A percentile compares a stretch with the other conserved stretches of the same genome.
Evolutionary conservation across 2,329 filamentous ascomycete genomes (phyloP).

Genomic region (Pyrenophora teres): DNA sequence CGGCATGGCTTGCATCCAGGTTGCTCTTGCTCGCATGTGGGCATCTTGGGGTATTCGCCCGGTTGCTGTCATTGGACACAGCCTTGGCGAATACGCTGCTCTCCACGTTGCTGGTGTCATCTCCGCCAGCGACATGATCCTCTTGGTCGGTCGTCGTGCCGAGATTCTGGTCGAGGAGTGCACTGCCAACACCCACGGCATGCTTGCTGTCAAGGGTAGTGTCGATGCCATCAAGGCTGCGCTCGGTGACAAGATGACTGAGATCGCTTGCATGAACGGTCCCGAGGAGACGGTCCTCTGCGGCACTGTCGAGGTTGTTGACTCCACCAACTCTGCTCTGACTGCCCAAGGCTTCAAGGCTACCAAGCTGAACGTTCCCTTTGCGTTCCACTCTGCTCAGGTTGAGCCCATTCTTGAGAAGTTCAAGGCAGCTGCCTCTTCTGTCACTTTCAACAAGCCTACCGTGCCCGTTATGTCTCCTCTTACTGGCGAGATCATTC

Average conservation of each 20-base stretch:
- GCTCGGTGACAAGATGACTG: conserved; percentile 55
- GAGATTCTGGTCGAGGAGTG: conserved; percentile 68
- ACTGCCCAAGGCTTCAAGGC: conserved; percentile 61
- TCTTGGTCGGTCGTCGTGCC: conserved; percentile 71
- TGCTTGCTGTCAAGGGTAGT: conserved; percentile 63
- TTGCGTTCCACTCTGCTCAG: conserved; percentile 69
- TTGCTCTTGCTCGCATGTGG: conserved; percentile 60
- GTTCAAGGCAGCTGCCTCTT: conserved; percentile 60
- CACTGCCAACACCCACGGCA: conserved; percentile 67
- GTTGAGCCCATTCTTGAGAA: conserved; percentile 66
- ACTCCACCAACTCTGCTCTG: conserved; percentile 57
- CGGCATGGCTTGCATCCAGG: conserved; percentile 59
- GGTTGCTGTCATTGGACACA: conserved; percentile 60
- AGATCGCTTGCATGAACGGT: conserved; percentile 76
- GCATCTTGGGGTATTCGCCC: conserved; percentile 60
- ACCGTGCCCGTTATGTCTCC: conserved; percentile 70
- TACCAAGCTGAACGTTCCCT: conserved; percentile 67
- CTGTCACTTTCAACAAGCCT: conserved; percentile 63
- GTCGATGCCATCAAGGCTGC: conserved; percentile 59
- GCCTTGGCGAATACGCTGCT: conserved; percentile 75
- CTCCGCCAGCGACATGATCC: conserved; percentile 72
- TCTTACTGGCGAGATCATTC: conserved; percentile 64
- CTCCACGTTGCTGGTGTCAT: conserved; percentile 72
- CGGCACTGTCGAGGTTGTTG: conserved; percentile 64
- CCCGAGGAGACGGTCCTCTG: conserved; percentile 76